phyloP scores from a whole-genome alignment of 345 rosid genomes.

The Pelargonium nanum region DNA sequence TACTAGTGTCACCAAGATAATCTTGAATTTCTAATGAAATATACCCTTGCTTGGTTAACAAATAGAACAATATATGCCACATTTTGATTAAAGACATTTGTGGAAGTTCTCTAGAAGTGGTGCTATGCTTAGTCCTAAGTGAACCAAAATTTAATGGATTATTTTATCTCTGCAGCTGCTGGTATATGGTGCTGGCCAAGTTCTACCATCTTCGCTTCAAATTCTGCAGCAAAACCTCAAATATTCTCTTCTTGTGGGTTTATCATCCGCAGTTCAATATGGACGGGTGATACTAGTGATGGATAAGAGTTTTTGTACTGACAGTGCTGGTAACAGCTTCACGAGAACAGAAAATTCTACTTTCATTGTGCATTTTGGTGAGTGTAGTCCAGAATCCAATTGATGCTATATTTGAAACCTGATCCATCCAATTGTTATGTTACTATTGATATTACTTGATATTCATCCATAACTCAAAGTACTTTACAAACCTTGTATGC shows the following conservation, averaged over 20 bases:
- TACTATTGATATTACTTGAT: background rate
- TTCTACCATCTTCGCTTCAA: slow-evolving; percentile 61
- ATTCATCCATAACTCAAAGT: no score
- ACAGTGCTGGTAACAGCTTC: slow-evolving; percentile 65
- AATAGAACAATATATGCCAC: background rate
- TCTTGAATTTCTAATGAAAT: no score
- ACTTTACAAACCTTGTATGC: no score
- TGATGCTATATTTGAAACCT: background rate
- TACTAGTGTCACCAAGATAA: no score
- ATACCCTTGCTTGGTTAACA: background rate
- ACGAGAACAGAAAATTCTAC: slow-evolving; percentile 56
- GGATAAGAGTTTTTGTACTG: slow-evolving; percentile 64
- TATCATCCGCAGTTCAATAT: slow-evolving; percentile 39
- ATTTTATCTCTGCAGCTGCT: slow-evolving; percentile 49
- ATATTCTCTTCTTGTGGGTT: slow-evolving; percentile 59
- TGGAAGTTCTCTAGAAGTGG: background rate
- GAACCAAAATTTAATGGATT: slow-evolving; percentile 6
- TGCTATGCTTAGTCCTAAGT: background rate
- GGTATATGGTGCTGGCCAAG: slow-evolving; percentile 82
- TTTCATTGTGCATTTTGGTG: slow-evolving; percentile 64
- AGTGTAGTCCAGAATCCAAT: slow-evolving; percentile 14
- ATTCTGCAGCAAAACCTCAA: slow-evolving; percentile 43
- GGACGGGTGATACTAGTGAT: slow-evolving; percentile 65
- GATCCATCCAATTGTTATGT: background rate
- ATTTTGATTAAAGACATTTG: background rate